Percentiles rank a stretch among this genome's conserved stretches.
phyloP scores from a whole-genome alignment of 805 yeast species.

The Lachancea thermotolerans region DNA sequence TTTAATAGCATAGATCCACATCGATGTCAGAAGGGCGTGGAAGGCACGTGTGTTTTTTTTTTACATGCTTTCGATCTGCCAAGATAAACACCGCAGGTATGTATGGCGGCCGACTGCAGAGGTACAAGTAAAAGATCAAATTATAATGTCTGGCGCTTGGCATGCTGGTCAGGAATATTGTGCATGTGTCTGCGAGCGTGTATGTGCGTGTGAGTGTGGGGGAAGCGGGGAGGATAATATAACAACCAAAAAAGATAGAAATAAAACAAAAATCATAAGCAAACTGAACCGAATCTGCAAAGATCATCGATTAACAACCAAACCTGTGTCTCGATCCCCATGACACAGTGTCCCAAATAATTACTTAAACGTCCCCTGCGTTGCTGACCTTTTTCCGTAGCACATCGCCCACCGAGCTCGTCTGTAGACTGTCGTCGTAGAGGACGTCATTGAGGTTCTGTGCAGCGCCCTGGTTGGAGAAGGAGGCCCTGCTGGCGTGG shows the following conservation, averaged over 20 bases:
- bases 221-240: not conserved
- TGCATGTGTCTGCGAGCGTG: too few relatives aligned
- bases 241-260: not conserved
- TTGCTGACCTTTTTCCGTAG: slow-evolving; percentile 19
- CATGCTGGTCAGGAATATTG: too few relatives aligned
- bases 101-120: too few relatives aligned
- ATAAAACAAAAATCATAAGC: not conserved
- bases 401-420: slow-evolving; percentile 22
- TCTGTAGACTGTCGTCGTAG: slow-evolving; percentile 19
- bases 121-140: too few relatives aligned
- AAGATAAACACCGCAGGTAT: too few relatives aligned
- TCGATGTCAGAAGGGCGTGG: not conserved
- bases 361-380: slow-evolving; percentile 2
- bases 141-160: too few relatives aligned
- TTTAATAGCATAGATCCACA: not conserved
- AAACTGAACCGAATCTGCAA: not conserved
- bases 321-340: not conserved
- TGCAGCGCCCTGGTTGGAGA: slow-evolving; percentile 2
- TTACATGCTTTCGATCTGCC: not conserved
- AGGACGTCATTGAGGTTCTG: slow-evolving; percentile 14
- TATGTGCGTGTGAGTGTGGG: too few relatives aligned
- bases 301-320: not conserved
- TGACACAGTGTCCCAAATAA: not conserved
- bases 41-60: not conserved
- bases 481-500: slow-evolving; percentile 6